Conservation (phyloP, 2,329 filamentous ascomycete species). For the Diaporthe destruens region DNA sequence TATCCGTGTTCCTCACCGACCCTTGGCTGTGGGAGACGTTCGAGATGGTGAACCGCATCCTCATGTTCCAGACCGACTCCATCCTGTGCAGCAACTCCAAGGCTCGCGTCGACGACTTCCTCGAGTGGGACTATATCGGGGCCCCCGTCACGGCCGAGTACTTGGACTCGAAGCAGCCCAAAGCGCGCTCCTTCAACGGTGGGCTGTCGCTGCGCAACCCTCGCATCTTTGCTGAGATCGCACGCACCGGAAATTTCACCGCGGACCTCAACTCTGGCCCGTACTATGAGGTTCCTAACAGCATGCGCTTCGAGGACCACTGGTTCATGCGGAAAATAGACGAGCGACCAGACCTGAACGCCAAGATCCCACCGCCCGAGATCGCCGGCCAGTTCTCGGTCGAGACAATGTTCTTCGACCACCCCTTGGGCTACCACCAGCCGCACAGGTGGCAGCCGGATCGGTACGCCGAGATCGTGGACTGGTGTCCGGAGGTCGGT, state of each 20-base stretch:
- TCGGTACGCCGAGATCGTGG: constrained; percentile 45
- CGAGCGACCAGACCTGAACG: constrained; percentile 30
- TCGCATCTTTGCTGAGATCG: constrained; percentile 43
- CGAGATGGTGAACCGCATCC: constrained; percentile 49
- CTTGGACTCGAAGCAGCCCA: constrained; percentile 2
- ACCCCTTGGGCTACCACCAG: constrained; percentile 47
- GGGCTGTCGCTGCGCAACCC: constrained; percentile 51
- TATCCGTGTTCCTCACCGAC: constrained; percentile 53
- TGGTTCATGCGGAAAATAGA: constrained; percentile 47
- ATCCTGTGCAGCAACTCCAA: constrained; percentile 52
- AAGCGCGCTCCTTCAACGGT: constrained; percentile 48
- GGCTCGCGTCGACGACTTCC: constrained; percentile 50
- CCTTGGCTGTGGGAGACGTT: constrained; percentile 55
- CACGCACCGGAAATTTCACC: constrained; percentile 30
- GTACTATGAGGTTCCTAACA: constrained; percentile 1
- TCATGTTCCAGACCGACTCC: constrained; percentile 55
- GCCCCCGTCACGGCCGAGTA: constrained; percentile 46
- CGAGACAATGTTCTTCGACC: constrained; percentile 45
- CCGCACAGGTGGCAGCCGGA: constrained; percentile 44
- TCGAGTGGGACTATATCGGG: constrained; percentile 52
- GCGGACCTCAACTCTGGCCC: constrained; percentile 1
- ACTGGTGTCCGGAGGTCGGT: constrained; percentile 49
- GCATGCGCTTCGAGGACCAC: constrained; percentile 44
- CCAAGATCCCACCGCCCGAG: constrained; percentile 43
- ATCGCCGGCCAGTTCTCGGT: constrained; percentile 46